Base-by-base conservation (phyloP, 1,139 yeast species). In the Candida sanyaensis region DNA sequence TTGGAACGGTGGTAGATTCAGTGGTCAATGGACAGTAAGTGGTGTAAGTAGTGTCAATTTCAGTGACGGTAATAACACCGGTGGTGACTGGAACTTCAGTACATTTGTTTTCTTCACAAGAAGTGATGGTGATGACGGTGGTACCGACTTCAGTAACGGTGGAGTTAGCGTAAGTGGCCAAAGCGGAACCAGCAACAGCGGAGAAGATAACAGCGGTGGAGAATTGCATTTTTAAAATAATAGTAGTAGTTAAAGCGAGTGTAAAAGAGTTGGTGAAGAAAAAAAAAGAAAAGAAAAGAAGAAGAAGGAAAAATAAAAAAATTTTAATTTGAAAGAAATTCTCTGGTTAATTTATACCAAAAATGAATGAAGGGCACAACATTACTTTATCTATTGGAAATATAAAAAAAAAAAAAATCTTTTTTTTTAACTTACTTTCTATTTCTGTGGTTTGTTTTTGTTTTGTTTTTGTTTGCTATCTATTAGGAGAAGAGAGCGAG, bases 61-160 rank as follows among this genome's bases (percentile, higher is more conserved):
- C 57, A 48, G 67, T 62, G 48, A 66, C 62, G 43, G 61, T 46
- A 42, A 73, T 66, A 34, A 69, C 54, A 51, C 76, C 77, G 49
- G 69, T 65, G 45, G 71, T 63, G 39, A 66, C 67, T 39, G 71
- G 58, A 30, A 59, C 59, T 26, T 60, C 54, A 32, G 64, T 51
- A 59, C 77, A 73, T 53, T 60, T 61, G 62, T 68, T 41, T 58
- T 66, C 64, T 23, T 61, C 53, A 66, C 84, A 78, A 44, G 78
- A 71, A 50, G 83, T 78, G 64, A 78, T 66, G 59, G 84, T 78
- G 50, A 74, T 68, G 53, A 74, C 64, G 26, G 64, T 61, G 29
- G 65, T 56, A 24, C 45, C 48, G 23, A 57, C 46, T 32, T 53
- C 60, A 50, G 78, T 68, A 54, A 75, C 55, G 47, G 72, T 62